A percentile compares a stretch with the other conserved stretches of the same genome.
phyloP scores from a whole-genome alignment of 805 yeast genomes.

The Starmerella geochares region DNA sequence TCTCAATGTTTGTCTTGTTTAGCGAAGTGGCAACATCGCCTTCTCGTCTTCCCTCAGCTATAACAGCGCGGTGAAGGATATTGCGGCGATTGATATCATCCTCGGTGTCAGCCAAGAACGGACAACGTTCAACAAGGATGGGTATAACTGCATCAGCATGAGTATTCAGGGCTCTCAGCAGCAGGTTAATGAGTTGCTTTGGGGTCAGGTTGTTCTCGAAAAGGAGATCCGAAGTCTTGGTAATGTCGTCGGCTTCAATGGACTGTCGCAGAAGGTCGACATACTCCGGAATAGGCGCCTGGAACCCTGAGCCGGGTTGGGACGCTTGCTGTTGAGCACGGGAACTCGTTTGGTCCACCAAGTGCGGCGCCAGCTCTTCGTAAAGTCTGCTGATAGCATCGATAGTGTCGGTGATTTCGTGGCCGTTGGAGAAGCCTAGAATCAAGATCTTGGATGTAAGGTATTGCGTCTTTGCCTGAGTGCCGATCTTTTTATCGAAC shows the following conservation, averaged over 20 bases:
- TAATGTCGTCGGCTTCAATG: conserved; percentile 39
- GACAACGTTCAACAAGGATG: conserved; percentile 36
- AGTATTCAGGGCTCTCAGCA: conserved; percentile 33
- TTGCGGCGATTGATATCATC: conserved; percentile 73
- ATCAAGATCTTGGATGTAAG: conserved; percentile 60
- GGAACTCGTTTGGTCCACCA: background rate
- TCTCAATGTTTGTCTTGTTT: background rate
- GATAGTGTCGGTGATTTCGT: conserved; percentile 47
- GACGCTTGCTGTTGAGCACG: background rate
- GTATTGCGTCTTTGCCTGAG: conserved; percentile 46
- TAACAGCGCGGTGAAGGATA: conserved; percentile 73
- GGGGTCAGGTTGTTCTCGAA: conserved; percentile 40
- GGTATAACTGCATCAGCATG: conserved; percentile 45
- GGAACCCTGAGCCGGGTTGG: background rate
- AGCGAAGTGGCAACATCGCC: background rate
- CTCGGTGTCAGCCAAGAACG: conserved; percentile 38
- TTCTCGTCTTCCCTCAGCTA: conserved; percentile 37
- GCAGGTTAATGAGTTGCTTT: conserved; percentile 32
- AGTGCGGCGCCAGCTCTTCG: conserved; percentile 27
- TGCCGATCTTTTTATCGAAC: conserved; percentile 70
- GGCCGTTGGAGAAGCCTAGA: conserved; percentile 65
- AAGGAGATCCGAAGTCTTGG: conserved; percentile 35
- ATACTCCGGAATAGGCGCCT: background rate
- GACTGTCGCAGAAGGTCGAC: conserved; percentile 17
- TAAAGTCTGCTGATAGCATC: conserved; percentile 27